Percentiles rank a stretch among this genome's conserved stretches.
Conservation (phyloP, 176 grass and related monocot genomes). For the Puya raimondii region DNA sequence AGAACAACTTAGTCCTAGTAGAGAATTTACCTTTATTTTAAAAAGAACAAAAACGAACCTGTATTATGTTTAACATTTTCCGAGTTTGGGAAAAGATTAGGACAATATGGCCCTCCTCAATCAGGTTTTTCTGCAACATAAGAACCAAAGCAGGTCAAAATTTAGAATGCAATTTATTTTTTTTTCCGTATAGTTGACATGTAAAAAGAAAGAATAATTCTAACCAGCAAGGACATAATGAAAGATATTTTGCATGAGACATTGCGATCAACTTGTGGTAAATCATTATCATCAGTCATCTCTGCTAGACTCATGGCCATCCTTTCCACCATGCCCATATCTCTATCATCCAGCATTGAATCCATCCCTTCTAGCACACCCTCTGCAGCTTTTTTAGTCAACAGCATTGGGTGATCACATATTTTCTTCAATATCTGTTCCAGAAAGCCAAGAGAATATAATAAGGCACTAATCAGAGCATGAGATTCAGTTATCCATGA, state of each 20-base stretch:
- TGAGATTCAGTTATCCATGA: background rate
- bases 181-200: background rate
- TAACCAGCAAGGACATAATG: slow-evolving; percentile 73
- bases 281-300: slow-evolving; percentile 39
- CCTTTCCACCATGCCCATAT: slow-evolving; percentile 61
- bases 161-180: background rate
- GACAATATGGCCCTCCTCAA: slow-evolving; percentile 64
- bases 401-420: slow-evolving; percentile 76
- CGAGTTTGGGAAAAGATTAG: slow-evolving; percentile 77
- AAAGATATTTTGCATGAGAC: slow-evolving; percentile 93
- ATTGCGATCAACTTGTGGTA: slow-evolving; percentile 44
- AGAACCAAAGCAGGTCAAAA: slow-evolving; percentile 17
- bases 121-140: slow-evolving; percentile 54
- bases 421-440: slow-evolving; percentile 91
- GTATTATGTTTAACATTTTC: slow-evolving; percentile 89
- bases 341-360: slow-evolving; percentile 56
- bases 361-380: slow-evolving; percentile 74
- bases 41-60: slow-evolving; percentile 30
- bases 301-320: slow-evolving; percentile 82
- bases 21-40: background rate
- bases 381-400: slow-evolving; percentile 75
- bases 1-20: background rate
- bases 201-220: slow-evolving; percentile 21
- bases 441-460: slow-evolving; percentile 12
- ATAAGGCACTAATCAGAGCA: too few species aligned